These are phyloP conservation scores for Fusarium goolgardi DNA, from an alignment of 2,329 filamentous ascomycete genomes.

Conservation along the genomic window DNA sequence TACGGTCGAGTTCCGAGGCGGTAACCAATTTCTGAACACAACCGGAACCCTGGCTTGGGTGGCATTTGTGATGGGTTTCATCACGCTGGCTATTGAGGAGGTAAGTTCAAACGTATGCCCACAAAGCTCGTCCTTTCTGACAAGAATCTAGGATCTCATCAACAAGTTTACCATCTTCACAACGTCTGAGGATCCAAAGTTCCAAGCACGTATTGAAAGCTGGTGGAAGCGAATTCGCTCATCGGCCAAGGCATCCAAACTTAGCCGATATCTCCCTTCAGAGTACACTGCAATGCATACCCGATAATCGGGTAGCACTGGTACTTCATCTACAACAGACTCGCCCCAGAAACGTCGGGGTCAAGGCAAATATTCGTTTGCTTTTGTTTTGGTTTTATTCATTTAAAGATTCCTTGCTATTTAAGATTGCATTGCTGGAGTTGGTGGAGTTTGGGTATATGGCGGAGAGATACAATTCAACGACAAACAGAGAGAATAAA, in stretches of 20 bases:
- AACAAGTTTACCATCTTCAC: conserved; percentile 46
- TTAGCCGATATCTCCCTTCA: conserved; percentile 51
- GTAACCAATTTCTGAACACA: conserved; percentile 54
- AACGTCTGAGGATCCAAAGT: conserved; percentile 47
- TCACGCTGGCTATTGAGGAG: conserved; percentile 53
- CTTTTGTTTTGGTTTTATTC: conserved; percentile 5
- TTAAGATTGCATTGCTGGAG: conserved; percentile 7
- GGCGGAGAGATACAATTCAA: conserved; percentile 8
- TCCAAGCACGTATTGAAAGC: conserved; percentile 45
- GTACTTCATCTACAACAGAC: conserved; percentile 8
- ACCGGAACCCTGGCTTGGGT: conserved; percentile 55
- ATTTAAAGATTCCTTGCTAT: not conserved
- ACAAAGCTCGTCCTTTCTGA: conserved; percentile 10
- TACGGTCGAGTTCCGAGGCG: conserved; percentile 55
- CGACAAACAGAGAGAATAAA: not conserved
- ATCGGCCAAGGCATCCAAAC: conserved; percentile 52
- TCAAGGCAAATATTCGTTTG: conserved; percentile 7
- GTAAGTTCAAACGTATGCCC: conserved; percentile 34
- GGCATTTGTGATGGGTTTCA: conserved; percentile 54
- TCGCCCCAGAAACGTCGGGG: not conserved
- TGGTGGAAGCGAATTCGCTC: conserved; percentile 53
- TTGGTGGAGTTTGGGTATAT: conserved; percentile 22
- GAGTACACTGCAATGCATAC: conserved; percentile 52
- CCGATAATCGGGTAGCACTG: conserved; percentile 31
- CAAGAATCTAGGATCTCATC: conserved; percentile 48